Base-by-base conservation (phyloP, 2,329 filamentous ascomycete genomes). In the Fusarium brevicatenulatum region DNA sequence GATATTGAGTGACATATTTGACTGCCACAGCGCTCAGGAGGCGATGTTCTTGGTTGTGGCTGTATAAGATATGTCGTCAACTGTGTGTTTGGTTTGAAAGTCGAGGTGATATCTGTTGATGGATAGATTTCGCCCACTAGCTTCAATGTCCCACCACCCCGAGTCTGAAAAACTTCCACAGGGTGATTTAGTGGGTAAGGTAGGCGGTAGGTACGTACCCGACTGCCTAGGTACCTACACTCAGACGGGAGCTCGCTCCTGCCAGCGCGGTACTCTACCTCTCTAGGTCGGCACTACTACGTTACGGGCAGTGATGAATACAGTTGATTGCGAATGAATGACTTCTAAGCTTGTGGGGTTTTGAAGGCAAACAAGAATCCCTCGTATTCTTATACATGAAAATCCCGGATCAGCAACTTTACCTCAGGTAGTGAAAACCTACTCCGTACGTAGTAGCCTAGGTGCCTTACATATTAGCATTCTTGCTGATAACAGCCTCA, bases 1-100 rank as follows among this genome's bases (percentile, higher is more conserved):
- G 82, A 99, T 97, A 82, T 95, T 94, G 82, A 99, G 91, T 85
- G 96, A 99, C 96, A 99, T 98, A 78, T 76, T 76, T 80, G 79
- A 61, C 68, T 60, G 66, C 72, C 72, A 76, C 68, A 69, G 62
- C 63, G 57, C 63, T 68, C 49, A 63, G 63, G 25, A 56, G 56
- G 66, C 70, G 61, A 64, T 61, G 25, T 47, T 40, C 64, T 46
- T 63, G 49, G 54, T 59, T 71, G 73, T 77, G 71, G 74, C 57
- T 49, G 62, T 62, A 68, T 76, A 61, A 63, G 56, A 66, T 70
- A 49, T 44, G 62, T 66, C 66, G 64, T 63, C 42, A 39, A 57
- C 65, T 66, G 52, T 52, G 56, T 64, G 67, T 75, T 68, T 73
- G 44, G 28, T 70, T 60, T 62, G 67, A 69, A 74, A 66, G 72